A percentile compares a stretch with the other conserved stretches of the same genome.
Evolutionary conservation across 768 basidiomycete species (phyloP).

Genomic region (Lenzites betulinus): DNA sequence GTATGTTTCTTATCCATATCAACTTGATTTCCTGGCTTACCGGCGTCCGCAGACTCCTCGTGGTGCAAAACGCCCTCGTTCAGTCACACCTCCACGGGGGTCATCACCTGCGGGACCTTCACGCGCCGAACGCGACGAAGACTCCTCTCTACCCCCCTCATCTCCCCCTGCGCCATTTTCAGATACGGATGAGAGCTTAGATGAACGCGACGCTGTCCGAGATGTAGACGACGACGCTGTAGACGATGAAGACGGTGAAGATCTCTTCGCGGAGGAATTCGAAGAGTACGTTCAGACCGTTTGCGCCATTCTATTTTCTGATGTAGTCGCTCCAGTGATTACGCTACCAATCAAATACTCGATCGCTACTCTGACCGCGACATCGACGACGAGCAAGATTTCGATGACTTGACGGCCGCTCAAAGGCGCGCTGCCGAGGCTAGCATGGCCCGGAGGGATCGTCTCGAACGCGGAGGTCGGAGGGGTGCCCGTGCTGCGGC

Average conservation of each 20-base stretch:
- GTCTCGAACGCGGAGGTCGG: slow-evolving; percentile 64
- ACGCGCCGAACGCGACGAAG: slow-evolving; percentile 56
- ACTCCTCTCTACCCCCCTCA: slow-evolving; percentile 68
- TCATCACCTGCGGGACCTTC: slow-evolving; percentile 49
- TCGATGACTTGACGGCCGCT: slow-evolving; percentile 64
- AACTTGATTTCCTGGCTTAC: background rate
- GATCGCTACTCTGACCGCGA: slow-evolving; percentile 88
- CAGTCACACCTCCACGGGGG: slow-evolving; percentile 56
- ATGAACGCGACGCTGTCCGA: slow-evolving; percentile 51
- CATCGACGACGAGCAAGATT: slow-evolving; percentile 79
- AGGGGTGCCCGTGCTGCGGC: slow-evolving; percentile 74
- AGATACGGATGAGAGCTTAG: slow-evolving; percentile 49
- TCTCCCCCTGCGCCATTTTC: slow-evolving; percentile 53
- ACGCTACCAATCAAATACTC: slow-evolving; percentile 76
- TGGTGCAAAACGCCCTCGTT: slow-evolving; percentile 56
- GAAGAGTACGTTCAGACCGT: slow-evolving; percentile 55
- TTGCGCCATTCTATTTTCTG: background rate
- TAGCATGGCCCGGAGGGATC: slow-evolving; percentile 88
- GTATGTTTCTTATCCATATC: background rate
- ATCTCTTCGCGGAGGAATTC: slow-evolving; percentile 83
- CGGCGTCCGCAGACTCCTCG: slow-evolving; percentile 40
- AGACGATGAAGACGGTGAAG: slow-evolving; percentile 85
- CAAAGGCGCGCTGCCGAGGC: slow-evolving; percentile 82
- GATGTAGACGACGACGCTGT: slow-evolving; percentile 88
- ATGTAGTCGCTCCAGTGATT: slow-evolving; percentile 59